These are phyloP conservation scores for Tagetes erecta DNA, from an alignment of 129 eudicot genomes.

Conservation along the genomic window DNA sequence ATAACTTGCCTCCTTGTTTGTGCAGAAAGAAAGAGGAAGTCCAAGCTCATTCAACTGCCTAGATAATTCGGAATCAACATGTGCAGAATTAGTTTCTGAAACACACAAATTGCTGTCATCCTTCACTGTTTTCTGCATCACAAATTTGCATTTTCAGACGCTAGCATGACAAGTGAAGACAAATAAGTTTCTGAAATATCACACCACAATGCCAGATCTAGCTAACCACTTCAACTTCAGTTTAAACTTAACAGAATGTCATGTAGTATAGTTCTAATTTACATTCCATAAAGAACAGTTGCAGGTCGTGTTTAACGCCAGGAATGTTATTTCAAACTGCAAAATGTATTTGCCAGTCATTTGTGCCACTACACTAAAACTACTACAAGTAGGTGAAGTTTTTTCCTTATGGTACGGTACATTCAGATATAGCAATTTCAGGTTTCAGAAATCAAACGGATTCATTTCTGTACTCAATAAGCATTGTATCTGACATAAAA, in stretches of 20 bases:
- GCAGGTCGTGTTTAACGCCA: neutral
- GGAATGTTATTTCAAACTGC: neutral
- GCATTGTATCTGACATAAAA: no score
- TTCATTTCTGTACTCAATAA: no score
- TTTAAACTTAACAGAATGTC: neutral
- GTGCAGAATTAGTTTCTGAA: conserved; percentile 31
- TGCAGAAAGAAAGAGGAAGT: conserved; percentile 77
- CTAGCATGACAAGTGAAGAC: neutral
- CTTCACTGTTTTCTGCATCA: conserved; percentile 36
- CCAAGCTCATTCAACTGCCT: conserved; percentile 70
- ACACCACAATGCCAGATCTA: neutral
- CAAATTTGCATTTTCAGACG: neutral
- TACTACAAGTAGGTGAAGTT: neutral
- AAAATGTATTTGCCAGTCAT: neutral
- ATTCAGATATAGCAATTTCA: neutral
- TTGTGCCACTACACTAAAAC: neutral
- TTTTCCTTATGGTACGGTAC: neutral
- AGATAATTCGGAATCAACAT: conserved; percentile 50
- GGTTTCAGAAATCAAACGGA: neutral
- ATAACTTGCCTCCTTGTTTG: conserved; percentile 69
- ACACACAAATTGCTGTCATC: conserved; percentile 25
- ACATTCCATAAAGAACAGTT: neutral
- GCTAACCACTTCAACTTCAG: conserved; percentile 20
- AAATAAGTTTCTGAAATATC: neutral
- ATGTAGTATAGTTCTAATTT: neutral